Percentiles rank a stretch among this genome's conserved stretches.
phyloP scores from a whole-genome alignment of 495 filamentous ascomycete genomes.

The Talaromyces thailandensis region DNA sequence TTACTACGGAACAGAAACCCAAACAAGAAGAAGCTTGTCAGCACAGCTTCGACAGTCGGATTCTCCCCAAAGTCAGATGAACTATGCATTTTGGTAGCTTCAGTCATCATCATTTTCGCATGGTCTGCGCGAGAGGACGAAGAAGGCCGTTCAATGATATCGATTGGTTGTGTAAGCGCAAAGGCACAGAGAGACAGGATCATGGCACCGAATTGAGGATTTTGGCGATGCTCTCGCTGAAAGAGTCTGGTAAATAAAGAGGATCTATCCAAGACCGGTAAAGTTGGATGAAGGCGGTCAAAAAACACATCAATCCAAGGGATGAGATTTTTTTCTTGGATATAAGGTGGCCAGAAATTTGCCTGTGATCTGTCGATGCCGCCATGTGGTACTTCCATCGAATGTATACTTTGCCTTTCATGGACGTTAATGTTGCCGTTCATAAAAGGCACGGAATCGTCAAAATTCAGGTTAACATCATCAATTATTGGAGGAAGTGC shows the following conservation, averaged over 20 bases:
- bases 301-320: conserved; percentile 78
- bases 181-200: conserved; percentile 71
- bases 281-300: conserved; percentile 67
- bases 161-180: conserved; percentile 76
- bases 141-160: conserved; percentile 33
- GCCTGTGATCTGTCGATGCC: not conserved
- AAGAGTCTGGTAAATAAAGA: conserved; percentile 51
- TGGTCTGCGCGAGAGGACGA: conserved; percentile 43
- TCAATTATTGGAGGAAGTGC: conserved; percentile 34
- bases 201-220: conserved; percentile 56
- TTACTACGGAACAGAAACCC: conserved; percentile 64
- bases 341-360: conserved; percentile 25
- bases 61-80: conserved; percentile 65
- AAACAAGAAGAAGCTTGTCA: conserved; percentile 75
- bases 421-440: not conserved
- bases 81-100: conserved; percentile 67
- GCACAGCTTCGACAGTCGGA: conserved; percentile 58
- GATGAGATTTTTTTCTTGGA: conserved; percentile 32
- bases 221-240: conserved; percentile 57
- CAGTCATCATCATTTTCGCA: conserved; percentile 55
- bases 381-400: not conserved
- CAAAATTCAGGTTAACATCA: not conserved
- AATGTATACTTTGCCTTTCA: not conserved
- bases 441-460: not conserved
- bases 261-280: conserved; percentile 65